phyloP scores from a whole-genome alignment of 1,139 yeast genomes.

The Kodamaea anthophila region DNA sequence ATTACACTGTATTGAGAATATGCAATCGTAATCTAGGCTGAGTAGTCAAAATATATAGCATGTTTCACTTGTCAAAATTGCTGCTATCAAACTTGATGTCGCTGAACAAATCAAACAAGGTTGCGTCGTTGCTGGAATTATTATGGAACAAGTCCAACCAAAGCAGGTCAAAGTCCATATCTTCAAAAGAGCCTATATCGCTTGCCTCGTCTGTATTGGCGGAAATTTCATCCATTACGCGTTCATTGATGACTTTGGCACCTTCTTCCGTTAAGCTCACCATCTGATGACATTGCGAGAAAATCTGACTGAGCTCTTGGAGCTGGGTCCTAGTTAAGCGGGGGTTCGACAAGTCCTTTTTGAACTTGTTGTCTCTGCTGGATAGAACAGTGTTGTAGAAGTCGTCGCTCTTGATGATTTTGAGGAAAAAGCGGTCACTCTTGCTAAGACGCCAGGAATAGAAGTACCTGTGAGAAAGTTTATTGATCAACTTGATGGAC shows the following conservation, averaged over 20 bases:
- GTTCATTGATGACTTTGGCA: background rate
- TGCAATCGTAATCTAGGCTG: too few relatives aligned
- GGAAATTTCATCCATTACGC: background rate
- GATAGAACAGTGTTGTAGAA: conserved; percentile 9
- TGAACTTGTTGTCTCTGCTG: conserved; percentile 5
- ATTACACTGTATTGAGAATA: conserved; percentile 1
- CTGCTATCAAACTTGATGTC: conserved; percentile 40
- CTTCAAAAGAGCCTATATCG: conserved; percentile 1
- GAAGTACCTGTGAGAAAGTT: conserved; percentile 10
- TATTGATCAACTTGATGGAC: conserved; percentile 6
- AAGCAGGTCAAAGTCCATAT: conserved; percentile 8
- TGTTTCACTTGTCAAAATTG: too few relatives aligned
- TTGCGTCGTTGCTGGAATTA: conserved; percentile 6
- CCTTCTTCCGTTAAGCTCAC: background rate
- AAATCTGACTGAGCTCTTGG: conserved; percentile 4
- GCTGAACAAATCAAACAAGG: conserved; percentile 9
- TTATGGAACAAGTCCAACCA: conserved; percentile 10
- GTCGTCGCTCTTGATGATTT: conserved; percentile 7
- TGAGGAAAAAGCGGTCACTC: conserved; percentile 7
- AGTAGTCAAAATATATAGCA: too few relatives aligned
- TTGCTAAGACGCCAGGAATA: conserved; percentile 10
- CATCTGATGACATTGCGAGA: background rate
- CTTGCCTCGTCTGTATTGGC: background rate
- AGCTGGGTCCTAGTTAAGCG: conserved; percentile 8
- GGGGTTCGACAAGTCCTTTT: conserved; percentile 6